These are phyloP conservation scores for Aureobasidium sp. DNA, from an alignment of 2,329 filamentous ascomycete genomes.

Conservation along the genomic window DNA sequence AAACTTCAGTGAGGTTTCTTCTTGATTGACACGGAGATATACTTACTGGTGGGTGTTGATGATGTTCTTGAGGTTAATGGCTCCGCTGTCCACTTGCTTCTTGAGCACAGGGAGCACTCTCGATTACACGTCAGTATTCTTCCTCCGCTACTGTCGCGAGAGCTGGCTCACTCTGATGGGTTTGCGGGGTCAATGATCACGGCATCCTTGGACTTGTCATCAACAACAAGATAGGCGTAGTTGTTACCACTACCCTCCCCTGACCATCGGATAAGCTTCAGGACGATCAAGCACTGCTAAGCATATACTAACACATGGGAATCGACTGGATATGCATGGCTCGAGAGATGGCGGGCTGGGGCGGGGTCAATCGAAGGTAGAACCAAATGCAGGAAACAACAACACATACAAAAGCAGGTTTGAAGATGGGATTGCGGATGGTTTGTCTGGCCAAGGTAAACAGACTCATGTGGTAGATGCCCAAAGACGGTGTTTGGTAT, in stretches of 20 bases:
- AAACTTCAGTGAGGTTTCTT: not conserved
- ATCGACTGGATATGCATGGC: slow-evolving; percentile 82
- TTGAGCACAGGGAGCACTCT: slow-evolving; percentile 62
- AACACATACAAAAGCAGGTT: slow-evolving; percentile 4
- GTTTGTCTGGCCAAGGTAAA: slow-evolving; percentile 8
- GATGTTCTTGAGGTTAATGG: slow-evolving; percentile 79
- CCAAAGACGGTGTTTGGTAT: not conserved
- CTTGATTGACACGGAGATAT: not conserved
- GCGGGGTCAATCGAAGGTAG: slow-evolving; percentile 14
- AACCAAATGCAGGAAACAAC: slow-evolving; percentile 2
- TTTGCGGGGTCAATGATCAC: slow-evolving; percentile 73
- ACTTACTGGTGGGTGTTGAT: slow-evolving; percentile 95
- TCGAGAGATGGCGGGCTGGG: slow-evolving; percentile 10
- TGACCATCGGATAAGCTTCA: slow-evolving; percentile 28
- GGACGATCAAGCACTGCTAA: not conserved
- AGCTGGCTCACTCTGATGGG: slow-evolving; percentile 58
- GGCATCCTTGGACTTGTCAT: slow-evolving; percentile 44
- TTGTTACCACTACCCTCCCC: slow-evolving; percentile 74
- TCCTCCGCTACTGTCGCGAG: not conserved
- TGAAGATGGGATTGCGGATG: slow-evolving; percentile 4
- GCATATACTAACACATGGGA: slow-evolving; percentile 66
- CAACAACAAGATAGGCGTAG: slow-evolving; percentile 63
- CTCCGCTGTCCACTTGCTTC: slow-evolving; percentile 61
- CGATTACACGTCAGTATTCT: not conserved
- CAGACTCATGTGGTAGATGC: slow-evolving; percentile 11